Conservation (phyloP, 1,284 basidiomycete genomes). For the Ceratobasidium sp. region DNA sequence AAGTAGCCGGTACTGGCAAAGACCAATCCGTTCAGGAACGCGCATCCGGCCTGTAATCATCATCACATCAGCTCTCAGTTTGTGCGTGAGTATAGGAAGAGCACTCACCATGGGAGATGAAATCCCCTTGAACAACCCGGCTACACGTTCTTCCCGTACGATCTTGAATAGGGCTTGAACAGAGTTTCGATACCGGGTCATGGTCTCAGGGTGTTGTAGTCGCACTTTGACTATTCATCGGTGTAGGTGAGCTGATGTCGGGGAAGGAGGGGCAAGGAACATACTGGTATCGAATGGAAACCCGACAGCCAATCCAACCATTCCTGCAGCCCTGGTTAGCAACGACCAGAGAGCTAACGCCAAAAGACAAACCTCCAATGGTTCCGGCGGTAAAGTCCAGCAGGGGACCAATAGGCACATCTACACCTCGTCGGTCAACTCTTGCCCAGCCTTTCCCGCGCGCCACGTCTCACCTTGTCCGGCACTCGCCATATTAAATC, state of each 20-base stretch:
- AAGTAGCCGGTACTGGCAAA: conserved; percentile 78
- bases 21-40: conserved; percentile 75
- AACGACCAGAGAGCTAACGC: conserved; percentile 16
- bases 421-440: neutral
- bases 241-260: too few relatives aligned
- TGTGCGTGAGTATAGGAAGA: too few relatives aligned
- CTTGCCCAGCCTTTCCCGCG: too few relatives aligned
- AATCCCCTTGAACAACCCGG: conserved; percentile 75
- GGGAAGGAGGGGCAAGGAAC: conserved; percentile 40
- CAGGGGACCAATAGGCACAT: conserved; percentile 10
- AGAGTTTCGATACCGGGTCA: conserved; percentile 60
- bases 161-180: conserved; percentile 69
- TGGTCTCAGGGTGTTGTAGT: conserved; percentile 67
- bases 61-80: too few relatives aligned
- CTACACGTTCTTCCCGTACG: conserved; percentile 67
- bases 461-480: conserved; percentile 31
- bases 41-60: conserved; percentile 75
- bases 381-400: conserved; percentile 76
- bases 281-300: conserved; percentile 78
- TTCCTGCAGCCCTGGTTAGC: conserved; percentile 55
- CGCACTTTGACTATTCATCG: conserved; percentile 80
- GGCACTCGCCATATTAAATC: conserved; percentile 35
- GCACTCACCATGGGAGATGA: conserved; percentile 72
- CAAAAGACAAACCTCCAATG: conserved; percentile 58
- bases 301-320: conserved; percentile 69